Conservation (phyloP, 129 eudicot species). For the Cynara cardunculus region DNA sequence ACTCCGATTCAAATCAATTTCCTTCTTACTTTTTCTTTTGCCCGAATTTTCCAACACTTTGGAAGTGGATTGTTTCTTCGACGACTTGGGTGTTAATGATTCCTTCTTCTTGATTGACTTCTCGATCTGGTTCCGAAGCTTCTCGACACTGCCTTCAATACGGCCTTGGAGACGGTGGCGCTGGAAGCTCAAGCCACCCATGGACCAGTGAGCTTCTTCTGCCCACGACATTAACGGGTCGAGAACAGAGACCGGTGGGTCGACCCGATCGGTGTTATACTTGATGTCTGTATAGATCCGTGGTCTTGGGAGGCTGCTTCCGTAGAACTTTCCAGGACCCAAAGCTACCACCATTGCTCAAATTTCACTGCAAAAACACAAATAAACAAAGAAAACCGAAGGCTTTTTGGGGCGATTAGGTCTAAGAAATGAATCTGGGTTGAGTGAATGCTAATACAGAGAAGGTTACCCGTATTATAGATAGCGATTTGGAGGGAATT, state of each 20-base stretch:
- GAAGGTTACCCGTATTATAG: slow-evolving; percentile 3
- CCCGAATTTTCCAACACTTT: not conserved
- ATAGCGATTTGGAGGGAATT: slow-evolving; percentile 14
- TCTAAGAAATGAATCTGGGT: not conserved
- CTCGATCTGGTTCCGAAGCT: slow-evolving; percentile 53
- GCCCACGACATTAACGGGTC: slow-evolving; percentile 88
- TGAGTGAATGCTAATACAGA: not conserved
- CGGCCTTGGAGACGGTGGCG: slow-evolving; percentile 88
- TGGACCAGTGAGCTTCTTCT: slow-evolving; percentile 89
- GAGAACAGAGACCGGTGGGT: slow-evolving; percentile 65
- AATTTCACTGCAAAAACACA: not conserved
- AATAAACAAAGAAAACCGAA: not conserved
- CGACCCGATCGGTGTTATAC: slow-evolving; percentile 52
- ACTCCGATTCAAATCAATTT: not conserved
- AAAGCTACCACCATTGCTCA: slow-evolving; percentile 62
- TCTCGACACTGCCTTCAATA: slow-evolving; percentile 70
- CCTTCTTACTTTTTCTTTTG: not conserved
- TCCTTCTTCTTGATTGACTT: slow-evolving; percentile 13
- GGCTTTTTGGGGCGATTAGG: not conserved
- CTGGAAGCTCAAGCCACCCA: slow-evolving; percentile 68
- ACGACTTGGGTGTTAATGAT: not conserved
- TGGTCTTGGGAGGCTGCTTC: slow-evolving; percentile 92
- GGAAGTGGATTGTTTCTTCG: not conserved
- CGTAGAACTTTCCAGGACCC: slow-evolving; percentile 93
- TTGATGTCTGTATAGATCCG: slow-evolving; percentile 66